A percentile compares a stretch with the other conserved stretches of the same genome.
Conservation (phyloP, 2,329 filamentous ascomycete genomes). For the Aspergillus pseudoterreus region DNA sequence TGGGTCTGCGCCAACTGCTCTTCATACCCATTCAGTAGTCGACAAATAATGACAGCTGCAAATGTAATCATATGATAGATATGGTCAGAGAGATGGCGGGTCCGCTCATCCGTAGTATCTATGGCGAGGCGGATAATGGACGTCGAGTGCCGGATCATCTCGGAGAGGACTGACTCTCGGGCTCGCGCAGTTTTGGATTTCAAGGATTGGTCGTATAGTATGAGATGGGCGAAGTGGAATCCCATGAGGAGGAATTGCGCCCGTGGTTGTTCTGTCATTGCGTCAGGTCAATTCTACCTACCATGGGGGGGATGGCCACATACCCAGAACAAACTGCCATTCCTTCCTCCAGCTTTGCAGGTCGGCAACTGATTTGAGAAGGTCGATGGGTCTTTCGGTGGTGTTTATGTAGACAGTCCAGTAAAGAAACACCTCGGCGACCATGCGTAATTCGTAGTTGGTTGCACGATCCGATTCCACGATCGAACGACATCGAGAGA, state of each 20-base stretch:
- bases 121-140: conserved; percentile 42
- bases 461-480: conserved; percentile 37
- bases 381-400: conserved; percentile 25
- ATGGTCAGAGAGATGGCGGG: conserved; percentile 44
- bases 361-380: conserved; percentile 30
- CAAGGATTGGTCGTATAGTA: conserved; percentile 35
- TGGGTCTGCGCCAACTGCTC: conserved; percentile 27
- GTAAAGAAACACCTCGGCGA: conserved; percentile 44
- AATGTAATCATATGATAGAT: conserved; percentile 49
- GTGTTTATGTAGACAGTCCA: conserved; percentile 44
- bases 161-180: conserved; percentile 33
- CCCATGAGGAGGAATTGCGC: conserved; percentile 48
- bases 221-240: conserved; percentile 43
- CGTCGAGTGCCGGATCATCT: conserved; percentile 42
- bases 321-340: conserved; percentile 41
- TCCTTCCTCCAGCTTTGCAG: conserved; percentile 38
- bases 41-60: conserved; percentile 30
- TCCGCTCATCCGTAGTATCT: conserved; percentile 43
- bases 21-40: conserved; percentile 38
- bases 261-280: conserved; percentile 32
- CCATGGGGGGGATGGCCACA: not conserved
- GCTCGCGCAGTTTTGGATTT: conserved; percentile 35
- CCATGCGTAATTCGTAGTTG: conserved; percentile 47
- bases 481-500: conserved; percentile 36
- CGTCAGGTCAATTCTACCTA: not conserved